Evolutionary conservation across 2,329 filamentous ascomycete genomes (phyloP), one percentile per base, ranked within the genome.

Genomic region (Calonectria hawksworthii): DNA sequence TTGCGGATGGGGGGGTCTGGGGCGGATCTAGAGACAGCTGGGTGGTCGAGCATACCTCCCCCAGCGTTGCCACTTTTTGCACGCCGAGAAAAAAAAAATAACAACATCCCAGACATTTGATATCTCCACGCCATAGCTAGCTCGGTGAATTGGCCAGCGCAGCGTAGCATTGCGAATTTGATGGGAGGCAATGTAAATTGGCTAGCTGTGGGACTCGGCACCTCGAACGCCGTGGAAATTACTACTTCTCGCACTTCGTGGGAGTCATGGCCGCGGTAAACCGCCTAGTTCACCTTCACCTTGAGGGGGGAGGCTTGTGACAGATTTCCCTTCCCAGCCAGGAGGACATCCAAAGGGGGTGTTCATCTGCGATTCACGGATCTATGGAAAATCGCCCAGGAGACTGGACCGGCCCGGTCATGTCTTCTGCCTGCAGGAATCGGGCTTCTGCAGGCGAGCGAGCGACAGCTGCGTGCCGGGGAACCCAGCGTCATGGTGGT

Each of bases 341-440:
- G 44, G 51, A 47, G 38, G 56, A 50, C 71, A 47, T 23, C 51
- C 64, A 50, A 41, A 68, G 75, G 70, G 68, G 71, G 65, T 67
- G 73, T 74, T 76, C 75, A 74, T 78, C 75, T 78, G 68, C 54
- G 71, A 73, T 80, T 74, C 71, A 76, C 75, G 76, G 74, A 77
- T 80, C 73, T 75, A 79, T 75, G 73, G 75, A 71, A 54, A 50
- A 74, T 70, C 64, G 52, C 44, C 71, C 59, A 70, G 44, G 72
- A 70, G 66, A 52, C 47, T 75, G 30, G 69, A 80, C 79, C 79
- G 79, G 79, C 71, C 79, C 79, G 79, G 79, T 79, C 67, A 70
- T 34, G 47, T 68, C 54, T 72, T 69, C 70, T 56, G 72, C 61
- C 68, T 69, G 75, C 75, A 66, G 71, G 54, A 64, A 71, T 73